Conservation (phyloP, 495 filamentous ascomycete genomes). For the Glarea lozoyensis region DNA sequence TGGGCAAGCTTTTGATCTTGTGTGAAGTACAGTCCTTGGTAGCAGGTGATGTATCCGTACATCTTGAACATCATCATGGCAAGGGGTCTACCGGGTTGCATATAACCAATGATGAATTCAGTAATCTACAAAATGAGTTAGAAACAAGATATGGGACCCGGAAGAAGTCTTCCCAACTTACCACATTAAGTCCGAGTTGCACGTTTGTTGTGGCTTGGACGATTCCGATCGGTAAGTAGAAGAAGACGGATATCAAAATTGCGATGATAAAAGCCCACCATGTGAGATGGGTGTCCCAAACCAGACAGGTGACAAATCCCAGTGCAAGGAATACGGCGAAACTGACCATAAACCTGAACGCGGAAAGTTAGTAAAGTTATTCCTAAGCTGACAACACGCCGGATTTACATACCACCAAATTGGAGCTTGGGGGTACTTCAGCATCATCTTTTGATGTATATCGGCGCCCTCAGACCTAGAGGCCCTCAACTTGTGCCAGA, state of each 20-base stretch:
- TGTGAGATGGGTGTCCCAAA: conserved; percentile 55
- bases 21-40: conserved; percentile 46
- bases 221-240: conserved; percentile 44
- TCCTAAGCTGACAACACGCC: not conserved
- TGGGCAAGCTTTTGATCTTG: conserved; percentile 51
- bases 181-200: conserved; percentile 57
- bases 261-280: conserved; percentile 62
- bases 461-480: not conserved
- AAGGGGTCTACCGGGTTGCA: conserved; percentile 54
- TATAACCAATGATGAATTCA: conserved; percentile 65
- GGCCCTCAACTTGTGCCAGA: conserved; percentile 30
- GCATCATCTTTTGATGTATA: conserved; percentile 30
- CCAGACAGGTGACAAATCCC: conserved; percentile 49
- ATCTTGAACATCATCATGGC: conserved; percentile 48
- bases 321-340: conserved; percentile 46
- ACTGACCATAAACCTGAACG: conserved; percentile 39
- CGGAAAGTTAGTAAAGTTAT: conserved; percentile 45
- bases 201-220: conserved; percentile 60
- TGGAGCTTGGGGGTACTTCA: conserved; percentile 48
- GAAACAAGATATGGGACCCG: too few species aligned
- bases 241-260: conserved; percentile 44
- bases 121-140: too few species aligned
- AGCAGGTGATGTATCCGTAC: conserved; percentile 52
- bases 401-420: conserved; percentile 40
- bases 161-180: too few species aligned